Evolutionary conservation across 208 protist species (phyloP), one percentile per base, ranked within the genome.

Genomic region (Trypanosomatidae sp.): DNA sequence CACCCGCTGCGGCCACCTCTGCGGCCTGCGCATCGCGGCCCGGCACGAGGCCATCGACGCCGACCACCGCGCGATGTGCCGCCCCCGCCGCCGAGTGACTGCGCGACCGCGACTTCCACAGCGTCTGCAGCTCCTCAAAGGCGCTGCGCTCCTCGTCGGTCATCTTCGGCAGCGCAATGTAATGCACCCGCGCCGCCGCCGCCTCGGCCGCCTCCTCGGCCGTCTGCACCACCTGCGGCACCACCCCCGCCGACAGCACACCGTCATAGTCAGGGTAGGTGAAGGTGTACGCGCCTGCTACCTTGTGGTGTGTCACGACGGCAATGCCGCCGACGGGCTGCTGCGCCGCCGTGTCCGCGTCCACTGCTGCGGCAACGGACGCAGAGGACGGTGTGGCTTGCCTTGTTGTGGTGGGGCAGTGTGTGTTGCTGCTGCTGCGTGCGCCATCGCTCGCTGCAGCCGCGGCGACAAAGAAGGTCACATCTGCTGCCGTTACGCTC

Each of bases 251-350:
- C 0, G 72, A 77, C 8, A 93, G 60, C 35, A 93, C 80, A 27
- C 85, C 85, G 54, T 93, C 85, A 49, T 90, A 69, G 44, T 93
- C 85, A 15, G 74, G 76, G 49, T 90, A 89, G 13, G 82, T 58
- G 50, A 93, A 93, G 25, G 53, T 15, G 19, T 57, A 51, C 13
- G 54, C 61, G 3, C 85, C 85, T 15, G 48, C 62, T 21, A 90
- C 48, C 61, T 90, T 90, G 66, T 93, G 85, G 41, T 89, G 77
- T n/a, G 69, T 74, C 13, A 93, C 67, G 46, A 93, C 83, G 1
- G 55, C 22, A 43, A 93, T 89, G 38, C 83, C 83, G 0, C 15
- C n/a, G n/a, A n/a, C n/a, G n/a, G n/a, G n/a, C n/a, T n/a, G n/a
- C n/a, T n/a, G n/a, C n/a, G n/a, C n/a, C n/a, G n/a, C n/a, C n/a